Evolutionary conservation across 2,329 filamentous ascomycete species (phyloP).

Genomic region (Capronia americana): DNA sequence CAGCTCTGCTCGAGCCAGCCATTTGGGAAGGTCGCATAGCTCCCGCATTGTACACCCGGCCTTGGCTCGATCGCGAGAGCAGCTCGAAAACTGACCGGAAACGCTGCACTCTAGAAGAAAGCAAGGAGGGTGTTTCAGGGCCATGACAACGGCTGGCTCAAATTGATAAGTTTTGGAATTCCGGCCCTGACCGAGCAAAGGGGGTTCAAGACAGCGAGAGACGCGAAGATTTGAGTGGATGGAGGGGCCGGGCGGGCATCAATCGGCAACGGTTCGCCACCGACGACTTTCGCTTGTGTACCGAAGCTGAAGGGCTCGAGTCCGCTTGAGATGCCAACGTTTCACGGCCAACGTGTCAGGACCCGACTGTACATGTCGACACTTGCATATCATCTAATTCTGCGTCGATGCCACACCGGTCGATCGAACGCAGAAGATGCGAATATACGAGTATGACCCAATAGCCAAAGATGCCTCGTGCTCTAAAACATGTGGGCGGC

Average conservation of each 20-base stretch:
- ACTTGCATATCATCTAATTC: not conserved
- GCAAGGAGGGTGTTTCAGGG: constrained; percentile 8
- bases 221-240: constrained; percentile 7
- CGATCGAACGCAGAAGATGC: not conserved
- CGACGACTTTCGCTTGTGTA: constrained; percentile 10
- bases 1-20: constrained; percentile 17
- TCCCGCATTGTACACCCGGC: not conserved
- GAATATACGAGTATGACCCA: not conserved
- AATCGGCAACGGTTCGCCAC: constrained; percentile 19
- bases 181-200: constrained; percentile 8
- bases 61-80: not conserved
- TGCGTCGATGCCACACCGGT: not conserved
- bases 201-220: constrained; percentile 3
- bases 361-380: constrained; percentile 5
- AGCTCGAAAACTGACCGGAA: constrained; percentile 14
- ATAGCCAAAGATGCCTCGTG: not conserved
- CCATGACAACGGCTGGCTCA: not conserved
- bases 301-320: not conserved
- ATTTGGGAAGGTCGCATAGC: constrained; percentile 9
- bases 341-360: constrained; percentile 26
- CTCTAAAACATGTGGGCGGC: not conserved
- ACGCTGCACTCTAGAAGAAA: not conserved
- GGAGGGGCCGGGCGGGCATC: constrained; percentile 5
- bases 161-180: constrained; percentile 14
- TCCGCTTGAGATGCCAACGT: constrained; percentile 20